Evolutionary conservation across 2,329 filamentous ascomycete species (phyloP).

Genomic region (Huntiella abstrusa): DNA sequence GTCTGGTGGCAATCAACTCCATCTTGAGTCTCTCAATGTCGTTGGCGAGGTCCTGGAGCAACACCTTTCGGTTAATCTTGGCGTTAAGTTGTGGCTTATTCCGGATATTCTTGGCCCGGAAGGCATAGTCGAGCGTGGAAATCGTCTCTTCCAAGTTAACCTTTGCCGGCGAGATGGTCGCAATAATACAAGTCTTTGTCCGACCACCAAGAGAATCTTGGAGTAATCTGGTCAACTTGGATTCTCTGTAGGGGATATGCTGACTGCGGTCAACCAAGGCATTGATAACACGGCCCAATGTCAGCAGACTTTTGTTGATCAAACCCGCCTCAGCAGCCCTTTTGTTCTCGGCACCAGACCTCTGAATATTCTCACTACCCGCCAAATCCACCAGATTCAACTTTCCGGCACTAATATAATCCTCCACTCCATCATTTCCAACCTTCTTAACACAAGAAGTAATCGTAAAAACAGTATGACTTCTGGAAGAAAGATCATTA

Average conservation of each 20-base stretch:
- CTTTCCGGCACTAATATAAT: constrained; percentile 80
- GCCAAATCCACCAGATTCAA: constrained; percentile 92
- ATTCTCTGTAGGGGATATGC: constrained; percentile 86
- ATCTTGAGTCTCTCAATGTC: constrained; percentile 93
- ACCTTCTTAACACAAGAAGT: constrained; percentile 76
- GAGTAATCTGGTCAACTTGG: constrained; percentile 80
- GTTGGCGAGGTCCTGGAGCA: constrained; percentile 71
- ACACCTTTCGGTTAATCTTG: constrained; percentile 76
- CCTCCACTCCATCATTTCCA: constrained; percentile 67
- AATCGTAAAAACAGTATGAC: constrained; percentile 94
- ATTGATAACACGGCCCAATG: constrained; percentile 90
- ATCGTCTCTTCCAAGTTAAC: constrained; percentile 96
- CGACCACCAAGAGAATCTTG: constrained; percentile 92
- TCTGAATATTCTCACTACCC: constrained; percentile 92
- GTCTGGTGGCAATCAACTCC: constrained; percentile 78
- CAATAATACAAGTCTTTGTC: constrained; percentile 97
- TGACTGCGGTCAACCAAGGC: constrained; percentile 76
- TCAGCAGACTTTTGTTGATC: constrained; percentile 95
- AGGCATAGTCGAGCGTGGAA: constrained; percentile 92
- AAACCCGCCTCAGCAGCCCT: constrained; percentile 85
- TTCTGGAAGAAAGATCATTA: constrained; percentile 92
- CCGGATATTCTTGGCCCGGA: constrained; percentile 92
- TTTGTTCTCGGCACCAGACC: constrained; percentile 95
- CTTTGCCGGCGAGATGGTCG: constrained; percentile 84
- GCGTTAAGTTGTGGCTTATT: constrained; percentile 96